Conservation (phyloP, 1,284 basidiomycete species). For the Sanguinoderma infundibulare region DNA sequence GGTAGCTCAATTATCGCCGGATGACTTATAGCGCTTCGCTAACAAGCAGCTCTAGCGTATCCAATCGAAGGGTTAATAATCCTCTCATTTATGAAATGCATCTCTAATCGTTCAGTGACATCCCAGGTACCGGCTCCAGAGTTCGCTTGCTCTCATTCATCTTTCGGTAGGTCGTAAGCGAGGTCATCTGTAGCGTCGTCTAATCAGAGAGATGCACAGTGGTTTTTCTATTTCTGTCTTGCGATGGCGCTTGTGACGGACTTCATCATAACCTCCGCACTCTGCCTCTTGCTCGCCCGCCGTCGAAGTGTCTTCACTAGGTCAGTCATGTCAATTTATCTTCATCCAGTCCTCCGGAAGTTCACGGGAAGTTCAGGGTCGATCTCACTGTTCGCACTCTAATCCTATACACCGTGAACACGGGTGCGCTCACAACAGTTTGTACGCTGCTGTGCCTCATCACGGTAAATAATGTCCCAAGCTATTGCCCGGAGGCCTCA, state of each 20-base stretch:
- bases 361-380: not conserved
- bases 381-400: slow-evolving; percentile 16
- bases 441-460: slow-evolving; percentile 31
- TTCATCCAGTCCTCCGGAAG: not conserved
- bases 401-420: slow-evolving; percentile 23
- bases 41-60: not conserved
- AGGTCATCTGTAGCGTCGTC: not conserved
- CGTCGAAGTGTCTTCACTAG: not conserved
- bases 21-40: not conserved
- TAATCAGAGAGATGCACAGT: not conserved
- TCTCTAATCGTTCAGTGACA: not conserved
- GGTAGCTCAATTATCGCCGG: not conserved
- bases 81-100: not conserved
- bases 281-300: not conserved
- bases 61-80: not conserved
- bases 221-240: slow-evolving; percentile 8
- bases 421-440: slow-evolving; percentile 19
- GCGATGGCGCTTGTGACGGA: not conserved
- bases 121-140: not conserved
- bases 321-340: not conserved
- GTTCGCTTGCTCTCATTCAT: not conserved
- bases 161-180: not conserved
- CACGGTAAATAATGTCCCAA: slow-evolving; percentile 29
- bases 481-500: not conserved
- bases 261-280: slow-evolving; percentile 1